These are phyloP conservation scores for Xylaria nigripes DNA, from an alignment of 495 filamentous ascomycete genomes.

Conservation along the genomic window DNA sequence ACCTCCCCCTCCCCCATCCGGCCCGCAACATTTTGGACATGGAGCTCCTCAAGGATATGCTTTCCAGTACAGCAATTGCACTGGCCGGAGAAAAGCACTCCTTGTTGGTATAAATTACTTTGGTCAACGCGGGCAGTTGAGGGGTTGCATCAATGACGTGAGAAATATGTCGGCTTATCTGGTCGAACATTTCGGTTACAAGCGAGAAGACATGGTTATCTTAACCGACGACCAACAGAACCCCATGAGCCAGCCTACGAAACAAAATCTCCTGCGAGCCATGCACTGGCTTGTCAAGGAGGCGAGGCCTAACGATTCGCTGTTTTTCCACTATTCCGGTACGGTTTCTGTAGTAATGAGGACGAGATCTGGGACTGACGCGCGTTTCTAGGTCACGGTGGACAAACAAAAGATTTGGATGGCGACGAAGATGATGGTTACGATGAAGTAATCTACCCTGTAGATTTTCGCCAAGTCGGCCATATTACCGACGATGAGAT, in stretches of 20 bases:
- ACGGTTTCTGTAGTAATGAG: slow-evolving; percentile 19
- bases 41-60: slow-evolving; percentile 72
- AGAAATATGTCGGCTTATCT: slow-evolving; percentile 94
- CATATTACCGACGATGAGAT: slow-evolving; percentile 99
- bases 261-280: slow-evolving; percentile 88
- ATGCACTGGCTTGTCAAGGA: slow-evolving; percentile 99
- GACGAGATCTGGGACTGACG: not conserved
- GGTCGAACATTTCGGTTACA: slow-evolving; percentile 85
- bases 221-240: slow-evolving; percentile 96
- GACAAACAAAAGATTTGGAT: slow-evolving; percentile 91
- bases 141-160: slow-evolving; percentile 97
- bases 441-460: slow-evolving; percentile 96
- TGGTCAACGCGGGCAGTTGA: slow-evolving; percentile 78
- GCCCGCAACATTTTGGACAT: slow-evolving; percentile 60
- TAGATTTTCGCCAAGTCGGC: slow-evolving; percentile 82
- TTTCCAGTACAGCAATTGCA: slow-evolving; percentile 90
- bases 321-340: slow-evolving; percentile 99
- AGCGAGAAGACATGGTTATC: slow-evolving; percentile 95
- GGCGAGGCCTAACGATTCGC: slow-evolving; percentile 83
- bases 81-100: slow-evolving; percentile 82
- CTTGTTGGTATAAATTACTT: slow-evolving; percentile 99
- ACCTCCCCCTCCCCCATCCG: slow-evolving; percentile 52
- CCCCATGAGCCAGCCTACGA: slow-evolving; percentile 93
- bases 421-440: slow-evolving; percentile 94
- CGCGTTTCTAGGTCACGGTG: slow-evolving; percentile 69